Evolutionary conservation across 1,284 basidiomycete genomes (phyloP), one percentile per base, ranked within the genome.

Genomic region (Fomitopsis pinicola): DNA sequence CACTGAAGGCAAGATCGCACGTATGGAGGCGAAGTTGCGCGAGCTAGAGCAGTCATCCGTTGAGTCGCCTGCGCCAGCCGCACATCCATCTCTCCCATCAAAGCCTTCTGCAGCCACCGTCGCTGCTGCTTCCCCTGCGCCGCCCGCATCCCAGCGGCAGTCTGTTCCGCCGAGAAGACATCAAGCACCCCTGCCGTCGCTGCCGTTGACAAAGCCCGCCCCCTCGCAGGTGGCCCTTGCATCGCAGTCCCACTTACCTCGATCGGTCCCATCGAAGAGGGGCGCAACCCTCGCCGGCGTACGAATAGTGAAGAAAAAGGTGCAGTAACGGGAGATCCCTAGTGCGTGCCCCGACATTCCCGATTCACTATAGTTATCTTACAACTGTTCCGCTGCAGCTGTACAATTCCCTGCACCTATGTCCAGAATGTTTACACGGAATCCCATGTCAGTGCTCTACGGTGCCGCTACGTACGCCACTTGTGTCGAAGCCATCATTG

Each of bases 21-120:
- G 91, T 64, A 91, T 98, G 83, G 97, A 98, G 74, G 96, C 96
- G 5, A 98, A 98, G 74, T 80, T 98, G 22, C 84, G 87, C 9
- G 85, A 92, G 64, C 85, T 97, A 83, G 85, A 87, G 66, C 74
- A 77, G 58, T 65, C 66, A 7, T 46, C 71, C 14, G 59, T 66
- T 15, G 65, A 59, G 57, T 62, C 53, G 26, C 53, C 69, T 14
- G 60, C 67, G 22, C 56, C 67, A 10, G 68, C 75, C 3, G 64
- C 70, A 19, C 82, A 85, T 58, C 78, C 83, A 0, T 85, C 85
- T 10, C 77, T 87, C 14, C 84, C 84, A 1, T 60, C 74, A 5
- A 85, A 85, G 68, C 82, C 81, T 1, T 69, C 67, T 26, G 59
- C 59, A 8, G 35, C 58, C 36, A 22, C 53, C 5, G 7, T 56